Evolutionary conservation across 441 rosid genomes (phyloP), one percentile per base, ranked within the genome.

Genomic region (Gossypium aridum): DNA sequence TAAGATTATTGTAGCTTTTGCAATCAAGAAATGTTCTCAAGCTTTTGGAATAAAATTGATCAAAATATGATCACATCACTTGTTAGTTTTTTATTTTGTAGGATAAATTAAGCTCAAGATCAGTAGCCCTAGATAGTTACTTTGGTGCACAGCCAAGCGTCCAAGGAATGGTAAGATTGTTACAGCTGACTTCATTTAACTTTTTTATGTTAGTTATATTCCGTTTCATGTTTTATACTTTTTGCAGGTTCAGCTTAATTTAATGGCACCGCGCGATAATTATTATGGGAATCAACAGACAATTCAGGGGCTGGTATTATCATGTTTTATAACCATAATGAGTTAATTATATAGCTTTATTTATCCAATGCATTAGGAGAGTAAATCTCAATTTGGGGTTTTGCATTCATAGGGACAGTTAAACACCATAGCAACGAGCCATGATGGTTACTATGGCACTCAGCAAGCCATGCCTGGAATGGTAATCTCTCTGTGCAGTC

Each of bases 201-300:
- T 53, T 3, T 25, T 59, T 43, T 25, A n/a, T 60, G 75, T 23
- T 43, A 16, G 55, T 10, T 60, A 13, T 57, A 26, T 8, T n/a
- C 16, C 7, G 31, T 25, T 53, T 2, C 17, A 25, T 8, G 59
- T 2, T 23, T 25, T 13, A n/a, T 61, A 45, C 75, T 9, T 72
- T 22, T 43, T 45, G 10, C 68, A 72, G 75, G 75, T 72, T 28
- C 75, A 72, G 47, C 75, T 72, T 16, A 72, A 72, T 43, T 72
- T 72, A 17, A 72, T 72, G 75, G 68, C 75, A 8, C 68, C 75
- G 6, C 75, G 75, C 10, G 59, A 72, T 37, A 72, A 72, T 43
- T 72, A 72, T 45, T 61, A 72, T 72, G 75, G 68, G 43, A 72
- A 72, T 72, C 75, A 72, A 16, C 75, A 72, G 56, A 62, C 75